phyloP scores from a whole-genome alignment of 1,284 basidiomycete species.

The Heimioporus punctisporus region DNA sequence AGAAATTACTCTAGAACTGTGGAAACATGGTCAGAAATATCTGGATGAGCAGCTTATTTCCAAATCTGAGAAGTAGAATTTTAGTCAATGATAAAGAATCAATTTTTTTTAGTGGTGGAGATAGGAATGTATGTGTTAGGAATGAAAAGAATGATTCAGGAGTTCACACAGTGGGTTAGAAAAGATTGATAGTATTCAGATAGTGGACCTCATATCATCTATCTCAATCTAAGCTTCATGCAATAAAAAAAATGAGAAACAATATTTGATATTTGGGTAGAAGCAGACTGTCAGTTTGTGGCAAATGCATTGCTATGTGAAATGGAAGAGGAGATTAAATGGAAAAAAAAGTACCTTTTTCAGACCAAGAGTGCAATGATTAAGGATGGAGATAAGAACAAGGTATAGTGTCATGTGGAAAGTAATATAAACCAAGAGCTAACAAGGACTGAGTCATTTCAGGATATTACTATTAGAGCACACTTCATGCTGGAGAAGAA shows the following conservation, averaged over 20 bases:
- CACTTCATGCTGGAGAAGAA: no score
- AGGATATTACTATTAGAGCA: no score
- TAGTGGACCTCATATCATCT: neutral
- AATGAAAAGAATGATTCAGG: conserved; percentile 8
- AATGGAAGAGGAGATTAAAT: neutral
- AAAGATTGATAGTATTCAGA: neutral
- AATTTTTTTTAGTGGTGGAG: conserved; percentile 11
- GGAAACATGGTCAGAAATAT: conserved; percentile 8
- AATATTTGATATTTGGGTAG: conserved; percentile 5
- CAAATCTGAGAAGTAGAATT: conserved; percentile 5
- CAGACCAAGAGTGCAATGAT: no score
- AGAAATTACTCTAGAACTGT: neutral
- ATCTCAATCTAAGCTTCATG: conserved; percentile 10
- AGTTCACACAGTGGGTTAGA: neutral
- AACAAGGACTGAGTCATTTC: no score
- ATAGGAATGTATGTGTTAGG: conserved; percentile 12
- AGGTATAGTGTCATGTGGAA: no score
- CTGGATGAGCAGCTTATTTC: neutral
- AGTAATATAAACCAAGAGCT: no score
- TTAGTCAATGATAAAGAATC: neutral
- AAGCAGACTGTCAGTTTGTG: conserved; percentile 12
- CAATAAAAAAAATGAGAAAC: conserved; percentile 7
- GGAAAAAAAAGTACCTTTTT: no score
- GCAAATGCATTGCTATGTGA: neutral
- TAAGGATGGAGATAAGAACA: no score